phyloP scores from a whole-genome alignment of 129 eudicot species.

The Kitagawia praeruptora region DNA sequence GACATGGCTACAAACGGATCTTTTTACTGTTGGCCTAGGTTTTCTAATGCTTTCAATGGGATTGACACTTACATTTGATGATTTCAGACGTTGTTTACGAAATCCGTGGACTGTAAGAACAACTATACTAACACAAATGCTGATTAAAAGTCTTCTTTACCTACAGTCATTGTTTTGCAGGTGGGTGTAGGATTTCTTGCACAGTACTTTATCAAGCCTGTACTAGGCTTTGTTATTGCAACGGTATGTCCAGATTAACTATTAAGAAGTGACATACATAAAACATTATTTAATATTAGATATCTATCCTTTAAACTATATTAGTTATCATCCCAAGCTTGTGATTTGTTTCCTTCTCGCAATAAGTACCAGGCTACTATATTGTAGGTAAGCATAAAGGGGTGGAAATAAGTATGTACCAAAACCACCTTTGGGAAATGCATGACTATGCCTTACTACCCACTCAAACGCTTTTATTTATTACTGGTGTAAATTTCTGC shows the following conservation, averaged over 20 bases:
- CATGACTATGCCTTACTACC: background rate
- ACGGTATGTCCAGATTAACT: constrained; percentile 41
- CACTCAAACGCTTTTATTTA: background rate
- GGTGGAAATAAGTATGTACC: background rate
- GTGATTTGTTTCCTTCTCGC: background rate
- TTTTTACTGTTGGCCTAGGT: constrained; percentile 87
- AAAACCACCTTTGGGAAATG: background rate
- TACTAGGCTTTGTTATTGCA: constrained; percentile 78
- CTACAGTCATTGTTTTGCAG: constrained; percentile 29
- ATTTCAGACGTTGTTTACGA: constrained; percentile 82
- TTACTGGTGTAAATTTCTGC: background rate
- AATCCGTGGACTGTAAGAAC: constrained; percentile 97
- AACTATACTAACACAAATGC: background rate
- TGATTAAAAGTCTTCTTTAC: background rate
- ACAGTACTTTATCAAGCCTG: constrained; percentile 85
- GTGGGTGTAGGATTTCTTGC: constrained; percentile 98
- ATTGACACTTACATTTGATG: constrained; percentile 88
- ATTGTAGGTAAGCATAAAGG: background rate
- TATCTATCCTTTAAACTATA: background rate
- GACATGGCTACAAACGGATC: constrained; percentile 95
- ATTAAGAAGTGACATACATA: background rate
- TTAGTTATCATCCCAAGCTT: background rate
- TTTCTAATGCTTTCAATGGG: constrained; percentile 99
- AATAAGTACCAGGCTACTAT: background rate
- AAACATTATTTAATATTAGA: background rate